These are phyloP conservation scores for Dryas octopetala DNA, from an alignment of 306 rosid genomes.

Conservation along the genomic window DNA sequence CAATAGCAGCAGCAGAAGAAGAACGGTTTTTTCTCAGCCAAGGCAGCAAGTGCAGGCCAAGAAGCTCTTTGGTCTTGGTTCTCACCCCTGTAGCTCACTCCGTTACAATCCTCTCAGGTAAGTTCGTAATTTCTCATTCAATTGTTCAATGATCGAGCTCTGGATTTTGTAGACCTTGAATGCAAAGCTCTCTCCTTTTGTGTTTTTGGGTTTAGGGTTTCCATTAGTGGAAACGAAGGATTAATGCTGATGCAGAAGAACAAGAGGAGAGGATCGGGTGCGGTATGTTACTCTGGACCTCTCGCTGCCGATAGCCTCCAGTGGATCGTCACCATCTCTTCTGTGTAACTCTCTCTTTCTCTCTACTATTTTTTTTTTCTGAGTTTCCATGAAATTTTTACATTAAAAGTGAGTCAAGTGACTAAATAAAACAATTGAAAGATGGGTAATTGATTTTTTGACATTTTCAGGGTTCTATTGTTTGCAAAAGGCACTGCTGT, in stretches of 20 bases:
- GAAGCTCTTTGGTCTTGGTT: slow-evolving; percentile 6
- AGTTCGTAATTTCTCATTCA: not conserved
- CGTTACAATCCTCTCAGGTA: slow-evolving; percentile 34
- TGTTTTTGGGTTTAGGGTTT: slow-evolving; percentile 28
- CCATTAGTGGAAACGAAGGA: slow-evolving; percentile 24
- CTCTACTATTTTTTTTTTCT: not conserved
- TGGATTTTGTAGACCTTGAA: not conserved
- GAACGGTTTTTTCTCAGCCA: slow-evolving; percentile 6
- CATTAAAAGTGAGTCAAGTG: too few species aligned
- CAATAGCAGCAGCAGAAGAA: slow-evolving; percentile 9
- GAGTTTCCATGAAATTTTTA: not conserved
- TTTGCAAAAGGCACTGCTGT: slow-evolving; percentile 73
- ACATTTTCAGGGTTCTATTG: slow-evolving; percentile 57
- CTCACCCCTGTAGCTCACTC: slow-evolving; percentile 14
- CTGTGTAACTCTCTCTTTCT: slow-evolving; percentile 45
- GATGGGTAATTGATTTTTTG: not conserved
- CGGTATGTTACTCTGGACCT: slow-evolving; percentile 55
- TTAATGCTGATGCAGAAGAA: slow-evolving; percentile 14
- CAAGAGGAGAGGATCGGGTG: slow-evolving; percentile 34
- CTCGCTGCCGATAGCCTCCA: slow-evolving; percentile 52
- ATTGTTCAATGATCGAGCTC: not conserved
- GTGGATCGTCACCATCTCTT: slow-evolving; percentile 59
- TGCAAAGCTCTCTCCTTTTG: not conserved
- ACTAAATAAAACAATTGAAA: too few species aligned
- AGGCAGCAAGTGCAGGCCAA: slow-evolving; percentile 12